Evolutionary conservation across 345 rosid genomes (phyloP).

Genomic region (Citrus hindsii): DNA sequence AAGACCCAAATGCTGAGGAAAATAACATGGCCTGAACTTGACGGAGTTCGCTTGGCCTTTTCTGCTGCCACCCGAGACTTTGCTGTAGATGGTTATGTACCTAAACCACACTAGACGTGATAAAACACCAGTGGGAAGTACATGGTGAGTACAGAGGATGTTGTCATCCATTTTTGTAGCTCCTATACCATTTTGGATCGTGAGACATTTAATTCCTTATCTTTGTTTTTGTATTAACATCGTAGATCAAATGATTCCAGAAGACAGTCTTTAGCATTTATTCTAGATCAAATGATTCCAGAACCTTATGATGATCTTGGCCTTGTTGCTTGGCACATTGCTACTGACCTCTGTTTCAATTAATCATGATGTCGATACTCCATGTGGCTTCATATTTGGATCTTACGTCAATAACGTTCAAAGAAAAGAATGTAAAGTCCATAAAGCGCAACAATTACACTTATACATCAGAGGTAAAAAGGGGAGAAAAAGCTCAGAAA

Average conservation of each 20-base stretch:
- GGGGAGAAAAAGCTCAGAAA: no score
- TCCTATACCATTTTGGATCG: neutral
- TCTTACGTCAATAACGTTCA: no score
- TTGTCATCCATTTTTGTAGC: slow-evolving; percentile 33
- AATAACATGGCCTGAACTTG: slow-evolving; percentile 86
- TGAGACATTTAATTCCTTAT: neutral
- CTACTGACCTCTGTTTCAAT: no score
- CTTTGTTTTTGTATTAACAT: slow-evolving; percentile 7
- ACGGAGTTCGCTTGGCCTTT: slow-evolving; percentile 73
- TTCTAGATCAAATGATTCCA: no score
- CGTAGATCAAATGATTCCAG: neutral
- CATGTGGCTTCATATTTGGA: no score
- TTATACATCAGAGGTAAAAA: no score
- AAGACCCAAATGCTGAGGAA: slow-evolving; percentile 94
- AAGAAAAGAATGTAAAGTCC: no score
- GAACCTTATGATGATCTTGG: no score
- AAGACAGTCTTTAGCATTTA: neutral
- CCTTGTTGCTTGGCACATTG: no score
- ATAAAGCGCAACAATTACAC: no score
- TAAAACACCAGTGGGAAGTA: neutral
- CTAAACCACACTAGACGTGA: slow-evolving; percentile 69
- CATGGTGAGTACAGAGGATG: slow-evolving; percentile 18
- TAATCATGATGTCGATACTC: no score
- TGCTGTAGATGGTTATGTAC: slow-evolving; percentile 78
- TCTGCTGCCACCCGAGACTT: slow-evolving; percentile 89